These are phyloP conservation scores for Sanguinoderma infundibulare DNA, from an alignment of 1,284 basidiomycete species.

Conservation along the genomic window DNA sequence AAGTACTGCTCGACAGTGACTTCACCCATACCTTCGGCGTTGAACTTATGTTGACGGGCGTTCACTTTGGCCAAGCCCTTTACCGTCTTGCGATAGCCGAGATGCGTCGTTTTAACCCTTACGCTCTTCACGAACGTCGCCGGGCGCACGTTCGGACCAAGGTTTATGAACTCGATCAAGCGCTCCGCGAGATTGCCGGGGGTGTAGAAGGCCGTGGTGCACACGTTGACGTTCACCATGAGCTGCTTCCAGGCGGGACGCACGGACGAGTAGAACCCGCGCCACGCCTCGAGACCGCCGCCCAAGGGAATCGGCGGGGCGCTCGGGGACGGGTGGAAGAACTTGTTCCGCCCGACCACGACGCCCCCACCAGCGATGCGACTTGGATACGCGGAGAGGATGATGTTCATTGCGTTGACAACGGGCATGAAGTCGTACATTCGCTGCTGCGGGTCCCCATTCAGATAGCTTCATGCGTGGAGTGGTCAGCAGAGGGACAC, in stretches of 20 bases:
- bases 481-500: slow-evolving; percentile 21
- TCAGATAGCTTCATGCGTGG: slow-evolving; percentile 52
- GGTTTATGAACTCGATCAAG: slow-evolving; percentile 53
- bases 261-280: slow-evolving; percentile 78
- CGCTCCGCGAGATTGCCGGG: slow-evolving; percentile 64
- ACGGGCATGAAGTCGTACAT: slow-evolving; percentile 69
- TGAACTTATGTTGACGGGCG: slow-evolving; percentile 58
- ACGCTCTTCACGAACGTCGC: slow-evolving; percentile 62
- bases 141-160: slow-evolving; percentile 55
- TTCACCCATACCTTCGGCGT: slow-evolving; percentile 50
- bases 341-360: slow-evolving; percentile 76
- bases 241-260: slow-evolving; percentile 72
- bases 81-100: slow-evolving; percentile 65
- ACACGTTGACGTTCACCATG: slow-evolving; percentile 82
- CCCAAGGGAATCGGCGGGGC: slow-evolving; percentile 50
- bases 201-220: slow-evolving; percentile 77
- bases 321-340: slow-evolving; percentile 66
- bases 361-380: slow-evolving; percentile 64
- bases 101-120: slow-evolving; percentile 59
- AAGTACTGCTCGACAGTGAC: slow-evolving; percentile 73
- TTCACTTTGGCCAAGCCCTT: slow-evolving; percentile 50
- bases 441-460: slow-evolving; percentile 61
- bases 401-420: slow-evolving; percentile 73
- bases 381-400: slow-evolving; percentile 66
- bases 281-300: slow-evolving; percentile 69